Conservation (phyloP, 805 yeast species). For the Wickerhamomyces hampshirensis region DNA sequence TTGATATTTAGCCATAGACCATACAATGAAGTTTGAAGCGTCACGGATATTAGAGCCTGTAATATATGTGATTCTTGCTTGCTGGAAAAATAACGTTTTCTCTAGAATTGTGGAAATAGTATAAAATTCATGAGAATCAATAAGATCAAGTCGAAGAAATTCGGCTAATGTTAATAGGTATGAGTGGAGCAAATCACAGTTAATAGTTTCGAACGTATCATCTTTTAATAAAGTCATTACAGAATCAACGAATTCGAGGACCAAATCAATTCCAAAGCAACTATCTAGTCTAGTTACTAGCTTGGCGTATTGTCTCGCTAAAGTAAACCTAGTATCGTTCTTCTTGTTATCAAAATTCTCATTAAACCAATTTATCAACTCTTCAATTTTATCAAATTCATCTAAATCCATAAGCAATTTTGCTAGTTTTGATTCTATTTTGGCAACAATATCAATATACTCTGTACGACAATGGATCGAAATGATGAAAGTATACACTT, state of each 20-base stretch:
- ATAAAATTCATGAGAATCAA: conserved; percentile 8
- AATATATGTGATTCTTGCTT: conserved; percentile 43
- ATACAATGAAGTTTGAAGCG: conserved; percentile 77
- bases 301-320: conserved; percentile 63
- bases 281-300: conserved; percentile 32
- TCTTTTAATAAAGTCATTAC: conserved; percentile 23
- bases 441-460: conserved; percentile 16
- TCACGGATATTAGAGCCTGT: conserved; percentile 74
- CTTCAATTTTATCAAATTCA: conserved; percentile 33
- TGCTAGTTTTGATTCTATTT: conserved; percentile 22
- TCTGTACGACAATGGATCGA: conserved; percentile 2
- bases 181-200: conserved; percentile 29
- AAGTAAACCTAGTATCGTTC: conserved; percentile 53
- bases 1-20: conserved; percentile 61
- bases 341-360: conserved; percentile 41
- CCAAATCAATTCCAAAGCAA: conserved; percentile 39
- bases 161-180: conserved; percentile 33
- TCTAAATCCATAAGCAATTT: conserved; percentile 12
- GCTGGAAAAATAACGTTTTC: conserved; percentile 51
- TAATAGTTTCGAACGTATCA: conserved; percentile 28
- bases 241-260: conserved; percentile 22
- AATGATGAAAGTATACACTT: background rate
- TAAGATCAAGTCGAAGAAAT: conserved; percentile 16
- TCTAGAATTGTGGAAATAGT: conserved; percentile 32
- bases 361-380: conserved; percentile 44